Evolutionary conservation across 192 early-diverging fungal genomes (phyloP).

Genomic region (Entomortierella chlamydospora): DNA sequence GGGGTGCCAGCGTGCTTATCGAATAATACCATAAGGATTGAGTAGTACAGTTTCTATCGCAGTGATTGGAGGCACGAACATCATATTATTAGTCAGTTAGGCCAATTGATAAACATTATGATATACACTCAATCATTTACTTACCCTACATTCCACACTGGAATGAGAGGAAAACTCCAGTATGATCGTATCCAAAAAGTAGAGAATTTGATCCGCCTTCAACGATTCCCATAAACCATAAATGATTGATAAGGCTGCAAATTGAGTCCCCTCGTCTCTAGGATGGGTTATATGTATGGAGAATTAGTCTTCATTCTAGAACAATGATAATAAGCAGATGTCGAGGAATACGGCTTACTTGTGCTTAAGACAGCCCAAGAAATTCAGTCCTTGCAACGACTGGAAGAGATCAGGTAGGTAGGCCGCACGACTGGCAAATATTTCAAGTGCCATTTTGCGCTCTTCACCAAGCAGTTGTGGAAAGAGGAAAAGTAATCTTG

Average conservation of each 20-base stretch:
- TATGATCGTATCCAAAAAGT: slow-evolving; percentile 59
- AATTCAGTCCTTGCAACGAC: slow-evolving; percentile 62
- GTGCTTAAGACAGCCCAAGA: slow-evolving; percentile 63
- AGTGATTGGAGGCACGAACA: not conserved
- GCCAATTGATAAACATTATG: not conserved
- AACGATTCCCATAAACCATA: slow-evolving; percentile 58
- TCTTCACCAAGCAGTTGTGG: slow-evolving; percentile 59
- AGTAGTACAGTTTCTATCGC: slow-evolving; percentile 60
- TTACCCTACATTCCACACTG: slow-evolving; percentile 66
- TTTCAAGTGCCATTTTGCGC: slow-evolving; percentile 62
- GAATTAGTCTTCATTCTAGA: not conserved
- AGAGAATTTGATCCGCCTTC: slow-evolving; percentile 54
- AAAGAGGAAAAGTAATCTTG: slow-evolving; percentile 62
- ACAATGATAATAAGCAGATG: not conserved
- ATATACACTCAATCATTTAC: not conserved
- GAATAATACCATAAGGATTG: slow-evolving; percentile 55
- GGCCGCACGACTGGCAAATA: slow-evolving; percentile 63
- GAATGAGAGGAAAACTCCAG: slow-evolving; percentile 63
- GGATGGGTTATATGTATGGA: not conserved
- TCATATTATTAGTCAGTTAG: too few relatives aligned
- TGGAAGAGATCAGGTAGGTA: slow-evolving; percentile 64
- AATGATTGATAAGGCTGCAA: slow-evolving; percentile 64
- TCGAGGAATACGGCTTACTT: slow-evolving; percentile 29
- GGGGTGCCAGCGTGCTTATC: slow-evolving; percentile 5
- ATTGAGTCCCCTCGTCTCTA: slow-evolving; percentile 70